Evolutionary conservation across 108 stramenopile genomes (phyloP).

Genomic region (Skeletonema marinoi): DNA sequence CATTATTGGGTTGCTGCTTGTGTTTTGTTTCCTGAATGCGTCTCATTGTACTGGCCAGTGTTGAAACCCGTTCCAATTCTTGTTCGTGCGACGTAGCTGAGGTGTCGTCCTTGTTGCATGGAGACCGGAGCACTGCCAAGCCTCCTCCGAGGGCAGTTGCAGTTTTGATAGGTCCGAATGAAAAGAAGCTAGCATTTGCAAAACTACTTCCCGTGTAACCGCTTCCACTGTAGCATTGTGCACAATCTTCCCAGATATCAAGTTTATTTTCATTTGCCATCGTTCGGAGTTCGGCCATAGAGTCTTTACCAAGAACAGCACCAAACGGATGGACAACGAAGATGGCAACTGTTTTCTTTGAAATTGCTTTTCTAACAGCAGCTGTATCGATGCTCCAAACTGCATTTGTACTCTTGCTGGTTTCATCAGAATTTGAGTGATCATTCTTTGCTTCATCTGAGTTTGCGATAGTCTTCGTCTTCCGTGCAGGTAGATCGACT

Average conservation of each 20-base stretch:
- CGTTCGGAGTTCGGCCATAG: slow-evolving; percentile 44
- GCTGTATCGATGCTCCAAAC: slow-evolving; percentile 47
- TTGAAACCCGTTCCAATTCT: neutral
- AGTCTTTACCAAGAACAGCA: slow-evolving; percentile 25
- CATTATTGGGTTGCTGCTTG: slow-evolving; percentile 48
- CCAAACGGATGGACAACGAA: slow-evolving; percentile 88
- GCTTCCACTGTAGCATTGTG: slow-evolving; percentile 78
- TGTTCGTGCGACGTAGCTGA: neutral
- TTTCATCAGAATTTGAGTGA: neutral
- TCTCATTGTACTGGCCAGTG: slow-evolving; percentile 43
- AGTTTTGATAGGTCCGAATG: slow-evolving; percentile 90
- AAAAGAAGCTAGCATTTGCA: slow-evolving; percentile 70
- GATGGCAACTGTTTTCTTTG: slow-evolving; percentile 73
- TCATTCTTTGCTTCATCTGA: slow-evolving; percentile 8
- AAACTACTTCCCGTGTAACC: slow-evolving; percentile 41
- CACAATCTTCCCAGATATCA: slow-evolving; percentile 85
- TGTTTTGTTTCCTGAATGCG: slow-evolving; percentile 59
- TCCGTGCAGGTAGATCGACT: slow-evolving; percentile 57
- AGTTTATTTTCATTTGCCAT: slow-evolving; percentile 49
- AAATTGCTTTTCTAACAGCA: slow-evolving; percentile 54
- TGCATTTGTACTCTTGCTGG: slow-evolving; percentile 5
- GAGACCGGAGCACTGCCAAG: slow-evolving; percentile 38
- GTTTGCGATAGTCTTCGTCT: slow-evolving; percentile 2
- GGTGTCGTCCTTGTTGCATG: neutral
- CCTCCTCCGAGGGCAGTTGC: slow-evolving; percentile 85